phyloP scores from a whole-genome alignment of 768 basidiomycete species.

The Boletus rex-veris region DNA sequence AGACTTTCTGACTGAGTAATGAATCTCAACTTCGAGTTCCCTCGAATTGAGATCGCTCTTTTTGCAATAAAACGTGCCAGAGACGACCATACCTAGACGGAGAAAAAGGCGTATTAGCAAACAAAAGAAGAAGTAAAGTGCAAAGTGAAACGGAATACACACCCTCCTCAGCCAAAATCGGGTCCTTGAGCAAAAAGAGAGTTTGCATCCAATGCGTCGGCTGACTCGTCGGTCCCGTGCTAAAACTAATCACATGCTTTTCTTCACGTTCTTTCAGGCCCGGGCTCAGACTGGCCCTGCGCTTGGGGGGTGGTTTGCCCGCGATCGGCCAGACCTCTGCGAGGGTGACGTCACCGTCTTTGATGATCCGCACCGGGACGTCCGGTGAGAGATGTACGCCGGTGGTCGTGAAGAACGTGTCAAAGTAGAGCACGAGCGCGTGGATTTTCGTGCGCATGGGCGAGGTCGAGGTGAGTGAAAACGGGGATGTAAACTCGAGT shows the following conservation, averaged over 20 bases:
- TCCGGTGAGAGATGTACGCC: slow-evolving; percentile 52
- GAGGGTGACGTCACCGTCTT: slow-evolving; percentile 56
- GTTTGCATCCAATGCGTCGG: slow-evolving; percentile 99
- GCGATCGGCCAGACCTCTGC: slow-evolving; percentile 82
- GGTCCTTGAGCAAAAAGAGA: slow-evolving; percentile 77
- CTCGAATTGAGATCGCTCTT: slow-evolving; percentile 81
- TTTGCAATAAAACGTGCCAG: slow-evolving; percentile 77
- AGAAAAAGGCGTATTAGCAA: not conserved
- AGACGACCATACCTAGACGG: slow-evolving; percentile 61
- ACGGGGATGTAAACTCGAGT: slow-evolving; percentile 76
- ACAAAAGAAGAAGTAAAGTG: not conserved
- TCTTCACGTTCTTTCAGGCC: slow-evolving; percentile 40
- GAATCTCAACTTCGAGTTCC: slow-evolving; percentile 90
- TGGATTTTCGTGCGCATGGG: slow-evolving; percentile 62
- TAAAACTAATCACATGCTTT: slow-evolving; percentile 63
- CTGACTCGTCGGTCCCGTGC: slow-evolving; percentile 82
- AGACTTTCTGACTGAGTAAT: slow-evolving; percentile 54
- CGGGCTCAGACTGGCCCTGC: slow-evolving; percentile 55
- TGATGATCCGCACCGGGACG: slow-evolving; percentile 52
- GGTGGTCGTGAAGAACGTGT: slow-evolving; percentile 80
- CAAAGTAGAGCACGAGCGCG: slow-evolving; percentile 89
- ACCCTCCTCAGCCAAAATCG: slow-evolving; percentile 77
- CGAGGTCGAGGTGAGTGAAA: slow-evolving; percentile 64
- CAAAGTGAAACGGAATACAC: slow-evolving; percentile 15
- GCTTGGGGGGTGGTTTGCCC: slow-evolving; percentile 55